Evolutionary conservation across 768 basidiomycete species (phyloP), one percentile per base, ranked within the genome.

Genomic region (Mycena belliarum): DNA sequence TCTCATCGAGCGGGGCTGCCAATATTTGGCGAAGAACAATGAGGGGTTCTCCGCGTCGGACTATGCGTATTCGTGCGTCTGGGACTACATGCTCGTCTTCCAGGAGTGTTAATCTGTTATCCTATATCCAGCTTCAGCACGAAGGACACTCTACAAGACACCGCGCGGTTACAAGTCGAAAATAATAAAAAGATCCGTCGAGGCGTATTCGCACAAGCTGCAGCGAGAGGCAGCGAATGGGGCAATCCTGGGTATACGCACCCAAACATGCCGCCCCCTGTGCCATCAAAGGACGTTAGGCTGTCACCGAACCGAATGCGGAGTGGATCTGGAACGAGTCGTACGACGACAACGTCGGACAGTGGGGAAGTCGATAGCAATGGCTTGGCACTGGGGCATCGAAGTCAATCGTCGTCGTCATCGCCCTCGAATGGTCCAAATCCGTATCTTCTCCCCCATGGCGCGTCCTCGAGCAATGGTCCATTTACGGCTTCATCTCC

Each of bases 31-130:
- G 21, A 83, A 88, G 61, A 98, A 98, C 69, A 93, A 94, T 58
- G 86, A 92, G 60, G 94, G 94, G 0, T 97, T 94, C 70, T 92
- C 91, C 11, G 88, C 95, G 11, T 87, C 88, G 0, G 95, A 98
- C 73, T 97, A 95, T 71, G 93, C 95, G 16, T 97, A 92, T 70
- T 91, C 90, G 84, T 91, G 68, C 58, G 88, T 79, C 33, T 43
- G 52, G 40, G 21, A 20, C 16, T 0, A 4, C 35, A 53, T 15
- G 37, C 28, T 44, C 16, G 20, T 56, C 23, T 47, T 20, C 32
- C 29, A 10, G 40, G 37, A 21, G 32, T 35, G 38, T 42, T 51
- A 29, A 48, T 26, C 32, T 47, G 40, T 10, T 41, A 2, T 23
- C 23, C 23, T 32, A 6, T 50, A 54, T 20, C 49, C 41, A 93